Conservation (phyloP, 192 early-diverging fungal genomes). For the Linnemannia schmuckeri region DNA sequence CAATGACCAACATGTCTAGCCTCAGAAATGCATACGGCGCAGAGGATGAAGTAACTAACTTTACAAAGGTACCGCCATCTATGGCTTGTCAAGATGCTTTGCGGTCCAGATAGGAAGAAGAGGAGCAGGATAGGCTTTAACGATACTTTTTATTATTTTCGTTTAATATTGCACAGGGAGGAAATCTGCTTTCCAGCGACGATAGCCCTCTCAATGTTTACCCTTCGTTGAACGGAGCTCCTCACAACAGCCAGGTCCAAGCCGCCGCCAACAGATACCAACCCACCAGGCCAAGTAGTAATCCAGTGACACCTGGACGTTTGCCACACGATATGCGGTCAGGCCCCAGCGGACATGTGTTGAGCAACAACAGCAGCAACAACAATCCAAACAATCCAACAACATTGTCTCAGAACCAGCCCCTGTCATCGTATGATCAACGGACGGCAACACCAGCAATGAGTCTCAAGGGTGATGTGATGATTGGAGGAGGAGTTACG, state of each 20-base stretch:
- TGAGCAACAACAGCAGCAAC: slow-evolving; percentile 8
- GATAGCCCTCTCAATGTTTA: slow-evolving; percentile 34
- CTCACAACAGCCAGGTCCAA: slow-evolving; percentile 38
- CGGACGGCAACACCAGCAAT: slow-evolving; percentile 33
- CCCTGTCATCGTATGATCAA: slow-evolving; percentile 40
- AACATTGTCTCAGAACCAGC: slow-evolving; percentile 43
- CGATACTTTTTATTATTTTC: not conserved
- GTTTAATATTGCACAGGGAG: slow-evolving; percentile 16
- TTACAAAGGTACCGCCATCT: not conserved
- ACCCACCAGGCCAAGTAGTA: slow-evolving; percentile 22
- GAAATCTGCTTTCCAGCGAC: slow-evolving; percentile 36
- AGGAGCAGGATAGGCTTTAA: not conserved
- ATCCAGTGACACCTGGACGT: slow-evolving; percentile 26
- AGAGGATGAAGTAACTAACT: slow-evolving; percentile 42
- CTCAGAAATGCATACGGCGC: slow-evolving; percentile 38
- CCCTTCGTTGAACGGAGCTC: slow-evolving; percentile 18
- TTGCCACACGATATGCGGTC: slow-evolving; percentile 32
- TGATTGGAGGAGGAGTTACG: slow-evolving; percentile 38
- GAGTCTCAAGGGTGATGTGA: slow-evolving; percentile 41
- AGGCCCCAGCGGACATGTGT: slow-evolving; percentile 23
- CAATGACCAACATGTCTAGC: slow-evolving; percentile 36
- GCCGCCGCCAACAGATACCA: slow-evolving; percentile 38
- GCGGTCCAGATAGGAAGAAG: not conserved
- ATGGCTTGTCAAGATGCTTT: too few relatives aligned
- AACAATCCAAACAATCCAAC: slow-evolving; percentile 46